phyloP scores from a whole-genome alignment of 257 asterid genomes.

The Verbena officinalis region DNA sequence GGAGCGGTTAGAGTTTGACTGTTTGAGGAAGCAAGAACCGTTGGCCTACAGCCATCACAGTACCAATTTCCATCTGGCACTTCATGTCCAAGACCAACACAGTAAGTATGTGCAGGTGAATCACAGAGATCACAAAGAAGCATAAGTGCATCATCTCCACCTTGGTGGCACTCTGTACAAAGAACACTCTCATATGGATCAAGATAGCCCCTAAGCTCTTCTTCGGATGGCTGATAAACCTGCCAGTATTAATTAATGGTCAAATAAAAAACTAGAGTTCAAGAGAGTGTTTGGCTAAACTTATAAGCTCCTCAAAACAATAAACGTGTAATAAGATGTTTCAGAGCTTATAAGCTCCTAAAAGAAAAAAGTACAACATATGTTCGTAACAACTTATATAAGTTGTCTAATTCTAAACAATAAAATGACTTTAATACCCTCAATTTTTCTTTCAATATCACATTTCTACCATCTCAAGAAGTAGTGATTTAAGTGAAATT shows the following conservation, averaged over 20 bases:
- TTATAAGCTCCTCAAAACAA: no score
- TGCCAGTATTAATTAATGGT: conserved; percentile 28
- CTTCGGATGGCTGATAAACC: conserved; percentile 98
- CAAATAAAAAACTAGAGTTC: not conserved
- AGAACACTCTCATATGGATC: conserved; percentile 77
- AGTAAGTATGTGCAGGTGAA: conserved; percentile 86
- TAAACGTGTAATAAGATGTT: no score
- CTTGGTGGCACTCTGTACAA: conserved; percentile 78
- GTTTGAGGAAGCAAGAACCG: conserved; percentile 57
- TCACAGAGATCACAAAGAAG: conserved; percentile 92
- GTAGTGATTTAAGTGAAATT: no score
- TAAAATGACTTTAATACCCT: no score
- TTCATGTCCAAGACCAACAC: conserved; percentile 84
- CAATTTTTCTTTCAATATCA: no score
- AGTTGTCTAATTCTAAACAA: no score
- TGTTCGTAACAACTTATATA: no score
- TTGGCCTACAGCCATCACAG: conserved; percentile 90
- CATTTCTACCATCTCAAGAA: no score
- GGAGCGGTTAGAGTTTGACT: conserved; percentile 43
- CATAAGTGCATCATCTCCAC: conserved; percentile 90
- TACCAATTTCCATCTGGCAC: conserved; percentile 99
- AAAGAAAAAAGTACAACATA: no score
- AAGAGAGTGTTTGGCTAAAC: no score
- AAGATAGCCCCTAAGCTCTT: conserved; percentile 80
- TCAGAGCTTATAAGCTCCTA: no score